Evolutionary conservation across 2,329 filamentous ascomycete species (phyloP), one percentile per base, ranked within the genome.

Genomic region (Botrytis squamosa): DNA sequence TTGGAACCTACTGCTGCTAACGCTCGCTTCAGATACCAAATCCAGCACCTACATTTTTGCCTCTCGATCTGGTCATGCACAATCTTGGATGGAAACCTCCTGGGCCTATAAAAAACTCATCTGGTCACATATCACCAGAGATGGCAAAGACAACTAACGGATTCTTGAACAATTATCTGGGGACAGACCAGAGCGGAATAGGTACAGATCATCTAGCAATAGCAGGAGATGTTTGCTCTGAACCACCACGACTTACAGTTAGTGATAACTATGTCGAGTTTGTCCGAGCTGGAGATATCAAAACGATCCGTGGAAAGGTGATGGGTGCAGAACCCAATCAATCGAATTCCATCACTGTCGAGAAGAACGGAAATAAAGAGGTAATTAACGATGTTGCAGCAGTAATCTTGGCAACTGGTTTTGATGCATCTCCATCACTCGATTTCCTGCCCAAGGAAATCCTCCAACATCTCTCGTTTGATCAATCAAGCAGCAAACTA

Each of bases 361-460:
- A 84, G 76, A 0, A 74, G 85, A 29, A 59, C 7, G 73, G 72
- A 9, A 49, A 72, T 78, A 2, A 79, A 79, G 1, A 74, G 74
- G 0, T 64, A 42, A 81, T 93, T 4, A 80, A 86, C 0, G 83
- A 91, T 68, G 82, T 95, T 44, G 88, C 87, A 0, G 91, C 90
- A 0, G 85, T 96, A 18, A 85, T 97, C 2, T 85, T 93, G 29
- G 93, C 93, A 0, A 95, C 92, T 0, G 93, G 93, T 1, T 97
- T 93, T 79, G 88, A 90, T 8, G 86, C 92, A 0, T 86, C 88
- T 1, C 83, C 86, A 0, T 90, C 90, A 0, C 82, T 96, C 16
- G 86, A 87, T 8, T 94, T 91, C 76, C 85, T 97, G 0, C 86
- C 90, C 0, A 69, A 83, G 0, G 81, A 87, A 0, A 83, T 93